These are phyloP conservation scores for Hypoxylon sp. DNA, from an alignment of 2,329 filamentous ascomycete genomes.

Conservation along the genomic window DNA sequence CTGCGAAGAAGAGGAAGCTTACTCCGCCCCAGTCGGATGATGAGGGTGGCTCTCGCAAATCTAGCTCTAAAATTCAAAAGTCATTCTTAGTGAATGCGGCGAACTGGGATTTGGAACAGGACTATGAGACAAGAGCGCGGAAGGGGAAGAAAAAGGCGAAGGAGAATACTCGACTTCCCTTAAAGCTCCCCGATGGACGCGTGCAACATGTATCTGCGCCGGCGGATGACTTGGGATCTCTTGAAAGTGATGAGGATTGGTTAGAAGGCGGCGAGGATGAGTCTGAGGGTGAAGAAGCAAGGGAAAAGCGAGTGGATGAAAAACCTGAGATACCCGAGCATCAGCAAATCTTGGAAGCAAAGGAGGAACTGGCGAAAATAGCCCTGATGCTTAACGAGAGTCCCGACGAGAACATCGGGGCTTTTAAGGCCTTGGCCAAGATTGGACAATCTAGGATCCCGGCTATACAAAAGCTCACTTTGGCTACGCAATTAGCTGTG, in stretches of 20 bases:
- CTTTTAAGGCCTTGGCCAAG: conserved; percentile 82
- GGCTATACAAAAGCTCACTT: conserved; percentile 85
- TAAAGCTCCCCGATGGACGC: conserved; percentile 85
- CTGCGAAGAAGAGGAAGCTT: conserved; percentile 70
- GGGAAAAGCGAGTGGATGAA: conserved; percentile 57
- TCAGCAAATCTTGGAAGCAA: conserved; percentile 86
- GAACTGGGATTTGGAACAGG: conserved; percentile 91
- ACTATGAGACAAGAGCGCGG: conserved; percentile 84
- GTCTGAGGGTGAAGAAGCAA: conserved; percentile 58
- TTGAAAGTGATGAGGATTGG: conserved; percentile 73
- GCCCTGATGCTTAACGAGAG: conserved; percentile 88
- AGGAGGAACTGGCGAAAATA: conserved; percentile 90
- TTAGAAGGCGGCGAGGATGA: conserved; percentile 71
- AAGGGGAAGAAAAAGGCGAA: conserved; percentile 78
- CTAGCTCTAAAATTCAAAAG: conserved; percentile 62
- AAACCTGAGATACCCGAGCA: conserved; percentile 77
- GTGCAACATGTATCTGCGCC: conserved; percentile 71
- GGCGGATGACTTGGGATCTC: conserved; percentile 70
- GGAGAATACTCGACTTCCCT: conserved; percentile 82
- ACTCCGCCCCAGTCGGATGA: conserved; percentile 65
- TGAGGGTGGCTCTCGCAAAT: conserved; percentile 54
- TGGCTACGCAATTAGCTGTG: conserved; percentile 88
- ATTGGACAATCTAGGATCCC: conserved; percentile 77
- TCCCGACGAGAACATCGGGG: conserved; percentile 87
- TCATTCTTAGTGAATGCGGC: conserved; percentile 80